These are phyloP conservation scores for Aureobasidium vineae DNA, from an alignment of 2,329 filamentous ascomycete species.

Conservation along the genomic window DNA sequence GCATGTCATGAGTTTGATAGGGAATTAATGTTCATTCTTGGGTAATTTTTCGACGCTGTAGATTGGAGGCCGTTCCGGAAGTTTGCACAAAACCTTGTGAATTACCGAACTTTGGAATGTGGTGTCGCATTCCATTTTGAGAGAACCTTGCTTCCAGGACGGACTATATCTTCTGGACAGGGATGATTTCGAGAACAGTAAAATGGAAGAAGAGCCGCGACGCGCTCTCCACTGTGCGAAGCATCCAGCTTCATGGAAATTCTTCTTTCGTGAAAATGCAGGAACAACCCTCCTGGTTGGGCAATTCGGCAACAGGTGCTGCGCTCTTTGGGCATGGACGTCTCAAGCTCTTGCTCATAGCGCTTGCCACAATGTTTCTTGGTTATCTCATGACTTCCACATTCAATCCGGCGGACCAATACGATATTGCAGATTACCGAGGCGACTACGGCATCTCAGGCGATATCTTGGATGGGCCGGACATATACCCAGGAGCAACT, in stretches of 20 bases:
- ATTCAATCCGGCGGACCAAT: conserved; percentile 29
- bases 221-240: not conserved
- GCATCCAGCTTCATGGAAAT: not conserved
- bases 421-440: conserved; percentile 2
- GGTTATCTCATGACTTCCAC: conserved; percentile 37
- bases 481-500: conserved; percentile 29
- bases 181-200: conserved; percentile 3
- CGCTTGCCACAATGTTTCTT: conserved; percentile 33
- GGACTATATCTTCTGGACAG: not conserved
- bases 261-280: conserved; percentile 13
- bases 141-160: conserved; percentile 16
- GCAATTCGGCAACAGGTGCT: conserved; percentile 8
- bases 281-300: conserved; percentile 26
- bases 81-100: conserved; percentile 17
- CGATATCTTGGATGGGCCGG: conserved; percentile 32
- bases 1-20: conserved; percentile 16
- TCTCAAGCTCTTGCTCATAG: conserved; percentile 33
- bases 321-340: conserved; percentile 29
- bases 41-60: not conserved
- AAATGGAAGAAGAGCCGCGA: not conserved
- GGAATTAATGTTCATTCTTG: conserved; percentile 19
- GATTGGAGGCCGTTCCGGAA: conserved; percentile 4
- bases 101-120: conserved; percentile 17
- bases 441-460: conserved; percentile 29
- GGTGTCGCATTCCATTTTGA: conserved; percentile 15